Percentiles rank a stretch among this genome's conserved stretches.
These are phyloP conservation scores for Botrytis fragariae DNA, from an alignment of 2,329 filamentous ascomycete species.

Conservation along the genomic window DNA sequence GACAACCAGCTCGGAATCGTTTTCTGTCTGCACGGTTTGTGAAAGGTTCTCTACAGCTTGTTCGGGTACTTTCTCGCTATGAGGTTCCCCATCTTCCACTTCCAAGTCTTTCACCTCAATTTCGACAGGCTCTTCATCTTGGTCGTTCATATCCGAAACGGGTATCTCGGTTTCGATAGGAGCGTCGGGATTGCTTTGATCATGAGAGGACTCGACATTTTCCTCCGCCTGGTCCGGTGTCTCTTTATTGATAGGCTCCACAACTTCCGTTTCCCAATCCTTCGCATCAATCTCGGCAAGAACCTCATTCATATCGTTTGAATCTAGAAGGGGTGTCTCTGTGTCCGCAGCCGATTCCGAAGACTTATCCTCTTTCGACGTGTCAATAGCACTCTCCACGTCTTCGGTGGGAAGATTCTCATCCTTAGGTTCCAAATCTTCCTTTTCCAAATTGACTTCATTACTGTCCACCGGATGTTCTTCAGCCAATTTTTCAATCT, in stretches of 20 bases:
- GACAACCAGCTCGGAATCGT: neutral
- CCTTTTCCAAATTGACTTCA: neutral
- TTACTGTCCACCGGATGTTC: neutral
- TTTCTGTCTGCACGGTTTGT: neutral
- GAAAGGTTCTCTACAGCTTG: neutral
- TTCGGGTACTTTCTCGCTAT: neutral
- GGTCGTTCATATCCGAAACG: neutral
- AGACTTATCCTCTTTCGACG: neutral
- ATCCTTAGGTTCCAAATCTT: neutral
- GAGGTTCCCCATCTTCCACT: accelerated
- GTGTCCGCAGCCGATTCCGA: neutral
- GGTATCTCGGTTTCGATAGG: neutral
- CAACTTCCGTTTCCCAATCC: neutral
- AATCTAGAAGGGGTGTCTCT: neutral
- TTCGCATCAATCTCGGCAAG: neutral
- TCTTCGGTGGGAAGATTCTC: neutral
- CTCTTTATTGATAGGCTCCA: neutral
- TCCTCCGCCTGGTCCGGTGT: neutral
- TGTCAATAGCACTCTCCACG: neutral
- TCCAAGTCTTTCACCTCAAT: neutral
- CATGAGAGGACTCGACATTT: neutral
- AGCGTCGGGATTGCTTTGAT: neutral
- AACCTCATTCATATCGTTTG: neutral
- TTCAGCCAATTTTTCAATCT: neutral
- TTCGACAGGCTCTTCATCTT: neutral